These are phyloP conservation scores for Brassica juncea DNA, from an alignment of 345 rosid genomes.

Conservation along the genomic window DNA sequence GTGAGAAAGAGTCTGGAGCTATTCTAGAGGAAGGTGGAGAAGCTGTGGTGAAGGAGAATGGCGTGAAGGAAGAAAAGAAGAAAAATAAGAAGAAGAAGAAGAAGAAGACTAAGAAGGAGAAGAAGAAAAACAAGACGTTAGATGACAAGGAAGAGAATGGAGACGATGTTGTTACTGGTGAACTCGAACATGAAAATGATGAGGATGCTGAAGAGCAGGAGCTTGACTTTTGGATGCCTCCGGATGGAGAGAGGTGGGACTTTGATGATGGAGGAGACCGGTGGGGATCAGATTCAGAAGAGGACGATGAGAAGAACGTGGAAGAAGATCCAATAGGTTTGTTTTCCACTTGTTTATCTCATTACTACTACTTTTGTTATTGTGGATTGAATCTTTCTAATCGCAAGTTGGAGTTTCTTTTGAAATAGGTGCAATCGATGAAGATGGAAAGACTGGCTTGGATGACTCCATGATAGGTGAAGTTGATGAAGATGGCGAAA, in stretches of 20 bases:
- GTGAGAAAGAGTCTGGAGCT: slow-evolving; percentile 41
- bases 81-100: slow-evolving; percentile 38
- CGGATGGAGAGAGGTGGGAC: slow-evolving; percentile 65
- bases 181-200: slow-evolving; percentile 27
- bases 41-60: slow-evolving; percentile 15
- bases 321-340: slow-evolving; percentile 56
- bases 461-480: slow-evolving; percentile 29
- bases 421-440: slow-evolving; percentile 26
- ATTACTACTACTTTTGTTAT: slow-evolving; percentile 1
- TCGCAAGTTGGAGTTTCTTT: slow-evolving; percentile 7
- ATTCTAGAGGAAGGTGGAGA: slow-evolving; percentile 41
- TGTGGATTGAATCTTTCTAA: neutral
- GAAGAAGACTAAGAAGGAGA: slow-evolving; percentile 33
- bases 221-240: slow-evolving; percentile 91
- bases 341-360: slow-evolving; percentile 15
- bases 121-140: slow-evolving; percentile 24
- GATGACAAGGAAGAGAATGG: slow-evolving; percentile 11
- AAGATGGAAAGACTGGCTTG: slow-evolving; percentile 12
- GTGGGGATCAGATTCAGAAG: slow-evolving; percentile 70
- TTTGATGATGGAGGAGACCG: slow-evolving; percentile 42
- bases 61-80: slow-evolving; percentile 37
- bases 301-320: slow-evolving; percentile 50
- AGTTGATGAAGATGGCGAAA: slow-evolving; percentile 29
- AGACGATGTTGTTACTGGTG: slow-evolving; percentile 22
- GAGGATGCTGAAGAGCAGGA: slow-evolving; percentile 50